Base-by-base conservation (phyloP, 805 yeast genomes). In the Wilhelminamyces savonicus region DNA sequence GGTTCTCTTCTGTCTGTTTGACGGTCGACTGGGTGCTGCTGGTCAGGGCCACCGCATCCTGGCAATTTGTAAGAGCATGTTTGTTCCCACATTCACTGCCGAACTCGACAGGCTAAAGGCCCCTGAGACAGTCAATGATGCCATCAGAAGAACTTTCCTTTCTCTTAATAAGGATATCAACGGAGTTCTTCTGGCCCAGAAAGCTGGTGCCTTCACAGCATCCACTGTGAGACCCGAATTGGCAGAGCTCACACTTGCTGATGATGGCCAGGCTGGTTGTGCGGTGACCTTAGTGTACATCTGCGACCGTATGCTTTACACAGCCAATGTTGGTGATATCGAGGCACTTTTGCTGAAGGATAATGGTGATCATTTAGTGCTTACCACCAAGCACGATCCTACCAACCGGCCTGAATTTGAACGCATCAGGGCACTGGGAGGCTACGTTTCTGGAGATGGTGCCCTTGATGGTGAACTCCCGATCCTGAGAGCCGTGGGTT, bases 401-500 rank as follows among this genome's bases (percentile, higher is more conserved):
- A 80, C 92, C 4, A 75, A 71, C 16, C 66, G 82, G 18, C 67
- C 65, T 24, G 94, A 85, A 43, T 82, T 82, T 44, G 95, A 87
- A 49, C 66, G 96, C 43, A 84, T 92, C 27, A 68, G 97, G 46
- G 82, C 83, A 2, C 76, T 94, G 15, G 97, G 97, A 30, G 97
- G 97, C 2, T 82, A 72, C 52, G 95, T 92, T 8, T 75, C 84
- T 7, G 81, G 83, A 13, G 82, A 81, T 45, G 95, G 90, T 31
- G 78, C 81, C 37, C 68, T 87, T 26, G 95, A 90, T 52, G 94
- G 94, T 23, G 78, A 75, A 17, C 69, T 85, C 11, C 79, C 77
- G 28, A 83, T 87, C 28, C 84, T 96, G 2, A 72, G 97, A 44
- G 94, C 95, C 19, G 88, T 86, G 30, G 99, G 99, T 0, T 88